A percentile compares a stretch with the other conserved stretches of the same genome.
Conservation (phyloP, 1,139 yeast species). For the Nakaseomyces delphensis region DNA sequence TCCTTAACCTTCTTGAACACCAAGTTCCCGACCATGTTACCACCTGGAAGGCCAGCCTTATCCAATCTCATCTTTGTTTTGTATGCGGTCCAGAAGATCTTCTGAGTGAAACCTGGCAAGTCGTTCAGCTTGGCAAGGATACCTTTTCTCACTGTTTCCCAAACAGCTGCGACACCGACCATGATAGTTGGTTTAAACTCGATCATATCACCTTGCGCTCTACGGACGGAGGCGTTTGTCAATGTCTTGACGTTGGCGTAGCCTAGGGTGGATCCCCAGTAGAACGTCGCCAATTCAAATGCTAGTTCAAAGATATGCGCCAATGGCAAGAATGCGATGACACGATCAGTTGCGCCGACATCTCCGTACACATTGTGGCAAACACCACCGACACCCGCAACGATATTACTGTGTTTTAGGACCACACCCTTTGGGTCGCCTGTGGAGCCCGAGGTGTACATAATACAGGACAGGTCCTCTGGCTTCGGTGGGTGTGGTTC, state of each 20-base stretch:
- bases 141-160: conserved; percentile 96
- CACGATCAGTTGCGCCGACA: conserved; percentile 51
- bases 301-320: conserved; percentile 94
- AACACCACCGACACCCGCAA: conserved; percentile 82
- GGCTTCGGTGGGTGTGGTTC: conserved; percentile 46
- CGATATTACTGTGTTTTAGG: conserved; percentile 63
- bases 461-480: conserved; percentile 78
- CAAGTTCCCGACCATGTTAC: conserved; percentile 51
- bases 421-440: conserved; percentile 98
- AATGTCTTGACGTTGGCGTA: conserved; percentile 91
- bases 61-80: conserved; percentile 57
- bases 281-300: conserved; percentile 68
- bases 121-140: conserved; percentile 65
- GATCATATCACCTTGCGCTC: conserved; percentile 81
- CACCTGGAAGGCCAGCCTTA: conserved; percentile 65
- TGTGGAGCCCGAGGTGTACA: conserved; percentile 98
- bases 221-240: conserved; percentile 69
- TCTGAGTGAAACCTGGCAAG: conserved; percentile 61
- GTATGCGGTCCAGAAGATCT: conserved; percentile 83
- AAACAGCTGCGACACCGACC: conserved; percentile 99
- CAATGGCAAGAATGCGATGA: conserved; percentile 84
- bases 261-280: conserved; percentile 89
- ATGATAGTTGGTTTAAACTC: conserved; percentile 85
- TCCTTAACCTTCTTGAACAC: conserved; percentile 83
- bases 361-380: conserved; percentile 49